phyloP scores from a whole-genome alignment of 148 eudicot genomes.

The Polygonum aviculare region DNA sequence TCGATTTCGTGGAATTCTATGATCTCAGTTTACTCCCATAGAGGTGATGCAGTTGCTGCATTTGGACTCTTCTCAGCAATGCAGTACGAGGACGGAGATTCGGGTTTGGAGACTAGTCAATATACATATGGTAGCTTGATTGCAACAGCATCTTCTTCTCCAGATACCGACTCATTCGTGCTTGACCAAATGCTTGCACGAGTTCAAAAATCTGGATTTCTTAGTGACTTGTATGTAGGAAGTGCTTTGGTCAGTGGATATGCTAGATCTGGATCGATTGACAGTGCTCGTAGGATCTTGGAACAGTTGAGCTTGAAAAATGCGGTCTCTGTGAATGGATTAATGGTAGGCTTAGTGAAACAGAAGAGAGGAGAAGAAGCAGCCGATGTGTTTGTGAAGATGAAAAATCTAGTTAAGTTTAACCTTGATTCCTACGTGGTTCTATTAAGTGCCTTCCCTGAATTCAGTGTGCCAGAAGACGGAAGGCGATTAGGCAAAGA shows the following conservation, averaged over 20 bases:
- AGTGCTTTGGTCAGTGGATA: slow-evolving; percentile 80
- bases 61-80: slow-evolving; percentile 46
- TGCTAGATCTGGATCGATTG: slow-evolving; percentile 47
- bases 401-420: slow-evolving; percentile 36
- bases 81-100: slow-evolving; percentile 37
- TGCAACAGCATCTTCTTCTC: slow-evolving; percentile 36
- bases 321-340: slow-evolving; percentile 69
- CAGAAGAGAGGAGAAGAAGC: slow-evolving; percentile 65
- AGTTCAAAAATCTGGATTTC: slow-evolving; percentile 43
- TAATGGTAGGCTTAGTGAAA: slow-evolving; percentile 71
- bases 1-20: slow-evolving; percentile 69
- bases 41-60: slow-evolving; percentile 38
- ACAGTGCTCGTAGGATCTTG: slow-evolving; percentile 43
- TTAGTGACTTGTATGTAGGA: slow-evolving; percentile 61
- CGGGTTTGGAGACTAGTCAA: slow-evolving; percentile 39
- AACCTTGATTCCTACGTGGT: slow-evolving; percentile 57
- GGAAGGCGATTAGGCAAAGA: slow-evolving; percentile 53
- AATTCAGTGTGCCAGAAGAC: slow-evolving; percentile 35
- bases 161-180: slow-evolving; percentile 25
- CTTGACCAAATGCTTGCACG: slow-evolving; percentile 51
- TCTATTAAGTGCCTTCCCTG: slow-evolving; percentile 63
- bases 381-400: slow-evolving; percentile 32
- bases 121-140: slow-evolving; percentile 67
- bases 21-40: slow-evolving; percentile 59
- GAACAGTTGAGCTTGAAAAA: slow-evolving; percentile 45